Conservation (phyloP, 257 asterid species). For the Nemophila menziesii region DNA sequence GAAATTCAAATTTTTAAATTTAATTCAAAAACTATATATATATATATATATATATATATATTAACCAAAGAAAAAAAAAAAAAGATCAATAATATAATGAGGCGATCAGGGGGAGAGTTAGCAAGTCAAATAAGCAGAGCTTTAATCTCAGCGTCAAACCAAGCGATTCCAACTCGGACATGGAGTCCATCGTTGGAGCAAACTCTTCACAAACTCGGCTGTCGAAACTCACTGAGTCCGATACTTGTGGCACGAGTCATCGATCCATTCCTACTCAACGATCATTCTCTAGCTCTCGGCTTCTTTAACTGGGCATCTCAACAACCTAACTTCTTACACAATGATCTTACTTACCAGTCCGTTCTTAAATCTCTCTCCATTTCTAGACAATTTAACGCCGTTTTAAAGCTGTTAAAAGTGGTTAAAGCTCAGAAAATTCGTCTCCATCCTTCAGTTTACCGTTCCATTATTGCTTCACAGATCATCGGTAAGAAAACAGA, state of each 20-base stretch:
- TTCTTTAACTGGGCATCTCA: slow-evolving; percentile 97
- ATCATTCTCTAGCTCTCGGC: slow-evolving; percentile 68
- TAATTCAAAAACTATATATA: no score
- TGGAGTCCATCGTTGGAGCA: slow-evolving; percentile 77
- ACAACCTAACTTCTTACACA: slow-evolving; percentile 76
- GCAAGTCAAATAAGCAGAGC: slow-evolving; percentile 54
- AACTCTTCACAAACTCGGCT: slow-evolving; percentile 53
- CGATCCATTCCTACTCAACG: slow-evolving; percentile 74
- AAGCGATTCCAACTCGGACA: slow-evolving; percentile 20
- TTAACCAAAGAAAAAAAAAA: no score
- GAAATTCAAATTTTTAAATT: no score
- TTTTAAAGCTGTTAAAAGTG: slow-evolving; percentile 51
- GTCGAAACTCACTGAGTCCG: slow-evolving; percentile 61
- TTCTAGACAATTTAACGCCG: slow-evolving; percentile 49
- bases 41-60: no score
- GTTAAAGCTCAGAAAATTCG: slow-evolving; percentile 31
- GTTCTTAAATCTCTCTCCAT: slow-evolving; percentile 61
- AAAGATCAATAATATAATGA: slow-evolving; percentile 30
- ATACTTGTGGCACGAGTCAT: slow-evolving; percentile 60
- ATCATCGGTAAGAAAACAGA: slow-evolving; percentile 41
- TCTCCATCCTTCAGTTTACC: slow-evolving; percentile 37
- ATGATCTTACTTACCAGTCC: slow-evolving; percentile 50
- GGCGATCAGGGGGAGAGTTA: slow-evolving; percentile 32
- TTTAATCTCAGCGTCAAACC: slow-evolving; percentile 36
- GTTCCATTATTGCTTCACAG: slow-evolving; percentile 34